These are phyloP conservation scores for Omphalotus guepiniiformis DNA, from an alignment of 768 basidiomycete species.

Conservation along the genomic window DNA sequence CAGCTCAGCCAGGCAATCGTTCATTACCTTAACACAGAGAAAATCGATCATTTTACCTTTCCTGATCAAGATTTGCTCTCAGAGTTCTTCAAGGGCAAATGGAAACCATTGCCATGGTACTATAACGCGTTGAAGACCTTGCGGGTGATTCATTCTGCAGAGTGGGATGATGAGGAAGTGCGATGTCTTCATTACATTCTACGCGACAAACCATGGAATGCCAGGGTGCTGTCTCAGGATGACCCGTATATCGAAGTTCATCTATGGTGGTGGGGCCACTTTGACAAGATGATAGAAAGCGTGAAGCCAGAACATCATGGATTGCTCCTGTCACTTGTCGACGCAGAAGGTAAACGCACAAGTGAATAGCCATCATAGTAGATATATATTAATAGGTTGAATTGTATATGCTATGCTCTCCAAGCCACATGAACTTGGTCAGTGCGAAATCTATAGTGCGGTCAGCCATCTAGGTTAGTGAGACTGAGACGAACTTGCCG, in stretches of 20 bases:
- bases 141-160: slow-evolving; percentile 57
- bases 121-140: slow-evolving; percentile 95
- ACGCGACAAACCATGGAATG: slow-evolving; percentile 82
- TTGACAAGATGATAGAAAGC: slow-evolving; percentile 40
- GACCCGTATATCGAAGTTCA: slow-evolving; percentile 50
- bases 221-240: slow-evolving; percentile 36
- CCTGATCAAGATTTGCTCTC: slow-evolving; percentile 93
- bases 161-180: slow-evolving; percentile 87
- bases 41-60: slow-evolving; percentile 50
- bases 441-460: slow-evolving; percentile 72
- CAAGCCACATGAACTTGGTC: slow-evolving; percentile 92
- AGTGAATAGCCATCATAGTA: neutral
- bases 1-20: slow-evolving; percentile 49
- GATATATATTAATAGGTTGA: slow-evolving; percentile 7
- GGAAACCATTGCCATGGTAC: slow-evolving; percentile 78
- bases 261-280: slow-evolving; percentile 80
- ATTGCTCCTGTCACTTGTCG: neutral
- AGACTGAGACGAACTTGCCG: slow-evolving; percentile 43
- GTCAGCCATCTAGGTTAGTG: neutral
- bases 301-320: neutral
- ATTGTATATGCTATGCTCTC: slow-evolving; percentile 48
- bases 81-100: slow-evolving; percentile 70
- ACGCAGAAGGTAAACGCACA: neutral
- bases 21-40: slow-evolving; percentile 45
- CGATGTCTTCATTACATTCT: slow-evolving; percentile 87